phyloP scores from a whole-genome alignment of 768 basidiomycete species.

The Leccinum subgranulosum region DNA sequence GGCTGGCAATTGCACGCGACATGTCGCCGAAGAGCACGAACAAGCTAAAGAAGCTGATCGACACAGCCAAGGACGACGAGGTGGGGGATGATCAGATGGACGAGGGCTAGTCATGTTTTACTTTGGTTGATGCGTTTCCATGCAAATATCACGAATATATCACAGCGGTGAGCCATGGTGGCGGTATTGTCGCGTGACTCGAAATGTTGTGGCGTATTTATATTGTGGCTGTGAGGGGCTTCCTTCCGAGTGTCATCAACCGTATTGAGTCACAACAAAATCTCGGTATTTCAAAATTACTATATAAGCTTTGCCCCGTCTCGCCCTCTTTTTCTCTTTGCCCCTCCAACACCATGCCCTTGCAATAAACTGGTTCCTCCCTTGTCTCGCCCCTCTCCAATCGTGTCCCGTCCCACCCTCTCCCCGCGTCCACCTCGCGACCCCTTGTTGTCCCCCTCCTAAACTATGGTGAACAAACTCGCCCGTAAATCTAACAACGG shows the following conservation, averaged over 20 bases:
- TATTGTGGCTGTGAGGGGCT: constrained; percentile 29
- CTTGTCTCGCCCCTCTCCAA: constrained; percentile 8
- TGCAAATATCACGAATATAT: not conserved
- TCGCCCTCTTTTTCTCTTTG: constrained; percentile 15
- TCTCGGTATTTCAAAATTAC: constrained; percentile 30
- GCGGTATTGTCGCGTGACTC: constrained; percentile 26
- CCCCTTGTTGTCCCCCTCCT: constrained; percentile 28
- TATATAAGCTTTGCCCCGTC: constrained; percentile 43
- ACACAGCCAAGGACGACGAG: constrained; percentile 61
- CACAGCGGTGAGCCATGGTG: constrained; percentile 5
- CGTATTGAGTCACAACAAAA: constrained; percentile 33
- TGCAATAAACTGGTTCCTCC: constrained; percentile 21
- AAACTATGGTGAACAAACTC: constrained; percentile 81
- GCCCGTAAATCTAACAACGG: constrained; percentile 80
- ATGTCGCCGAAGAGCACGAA: constrained; percentile 86
- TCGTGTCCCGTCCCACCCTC: not conserved
- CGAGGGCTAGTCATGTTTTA: constrained; percentile 41
- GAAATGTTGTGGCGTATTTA: constrained; percentile 22
- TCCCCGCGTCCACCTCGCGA: constrained; percentile 25
- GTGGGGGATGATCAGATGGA: constrained; percentile 67
- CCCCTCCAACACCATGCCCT: constrained; percentile 38
- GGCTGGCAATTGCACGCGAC: constrained; percentile 89
- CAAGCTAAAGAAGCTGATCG: constrained; percentile 79
- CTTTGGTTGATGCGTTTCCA: constrained; percentile 2
- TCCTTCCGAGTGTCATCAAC: constrained; percentile 28